A percentile compares a stretch with the other conserved stretches of the same genome.
phyloP scores from a whole-genome alignment of 2,329 filamentous ascomycete genomes.

The Tolypocladium ovalisporum region DNA sequence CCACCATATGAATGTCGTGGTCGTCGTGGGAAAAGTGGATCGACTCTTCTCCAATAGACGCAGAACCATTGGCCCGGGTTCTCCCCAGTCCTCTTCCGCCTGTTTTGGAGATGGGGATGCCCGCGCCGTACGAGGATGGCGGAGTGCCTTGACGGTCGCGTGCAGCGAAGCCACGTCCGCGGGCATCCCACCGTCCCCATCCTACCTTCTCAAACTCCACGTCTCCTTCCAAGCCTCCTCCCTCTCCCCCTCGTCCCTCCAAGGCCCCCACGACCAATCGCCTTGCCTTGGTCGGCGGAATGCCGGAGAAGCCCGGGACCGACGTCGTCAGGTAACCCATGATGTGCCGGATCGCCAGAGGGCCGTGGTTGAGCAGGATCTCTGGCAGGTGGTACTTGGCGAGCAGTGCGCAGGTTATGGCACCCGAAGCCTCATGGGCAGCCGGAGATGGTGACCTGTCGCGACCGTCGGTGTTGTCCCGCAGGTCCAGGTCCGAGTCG shows the following conservation, averaged over 20 bases:
- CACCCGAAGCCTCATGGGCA: slow-evolving; percentile 59
- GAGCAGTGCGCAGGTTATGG: slow-evolving; percentile 76
- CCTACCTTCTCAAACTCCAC: slow-evolving; percentile 91
- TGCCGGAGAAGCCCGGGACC: slow-evolving; percentile 83
- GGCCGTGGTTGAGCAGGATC: slow-evolving; percentile 81
- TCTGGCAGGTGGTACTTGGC: slow-evolving; percentile 84
- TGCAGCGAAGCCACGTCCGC: slow-evolving; percentile 53
- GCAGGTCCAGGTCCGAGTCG: slow-evolving; percentile 81
- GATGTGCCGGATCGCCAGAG: slow-evolving; percentile 86
- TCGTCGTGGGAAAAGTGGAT: slow-evolving; percentile 67
- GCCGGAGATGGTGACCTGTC: slow-evolving; percentile 32
- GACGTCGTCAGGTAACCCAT: slow-evolving; percentile 90
- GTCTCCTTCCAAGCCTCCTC: slow-evolving; percentile 54
- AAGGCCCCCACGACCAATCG: slow-evolving; percentile 85
- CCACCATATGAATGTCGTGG: slow-evolving; percentile 56
- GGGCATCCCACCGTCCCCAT: slow-evolving; percentile 93
- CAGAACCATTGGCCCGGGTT: slow-evolving; percentile 36
- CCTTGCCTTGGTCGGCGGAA: slow-evolving; percentile 81
- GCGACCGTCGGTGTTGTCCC: slow-evolving; percentile 38
- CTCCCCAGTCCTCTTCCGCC: slow-evolving; percentile 33
- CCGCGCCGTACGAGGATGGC: slow-evolving; percentile 31
- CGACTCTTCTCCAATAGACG: slow-evolving; percentile 59
- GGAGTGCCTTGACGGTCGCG: slow-evolving; percentile 32
- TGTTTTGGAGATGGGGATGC: slow-evolving; percentile 45
- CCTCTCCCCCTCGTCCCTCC: slow-evolving; percentile 62